These are phyloP conservation scores for Agaricus subrufescens DNA, from an alignment of 768 basidiomycete species.

Conservation along the genomic window DNA sequence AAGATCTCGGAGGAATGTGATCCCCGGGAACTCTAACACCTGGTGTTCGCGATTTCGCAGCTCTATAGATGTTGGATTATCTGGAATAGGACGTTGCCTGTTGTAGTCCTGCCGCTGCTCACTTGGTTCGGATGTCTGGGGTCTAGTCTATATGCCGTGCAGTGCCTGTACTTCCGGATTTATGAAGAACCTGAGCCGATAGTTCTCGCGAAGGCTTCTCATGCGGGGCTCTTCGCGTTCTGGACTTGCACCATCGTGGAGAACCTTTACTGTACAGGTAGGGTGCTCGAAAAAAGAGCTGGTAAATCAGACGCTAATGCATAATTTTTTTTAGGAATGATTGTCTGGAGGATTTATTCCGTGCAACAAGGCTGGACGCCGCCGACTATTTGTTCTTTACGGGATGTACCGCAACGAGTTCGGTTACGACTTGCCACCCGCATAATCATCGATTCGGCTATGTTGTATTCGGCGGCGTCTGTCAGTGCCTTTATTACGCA, in stretches of 20 bases:
- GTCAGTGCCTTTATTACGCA: constrained; percentile 12
- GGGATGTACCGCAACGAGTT: constrained; percentile 2
- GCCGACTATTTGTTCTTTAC: constrained; percentile 1
- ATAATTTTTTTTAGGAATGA: constrained; percentile 4
- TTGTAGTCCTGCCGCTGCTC: constrained; percentile 10
- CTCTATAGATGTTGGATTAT: constrained; percentile 18
- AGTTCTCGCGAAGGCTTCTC: background rate
- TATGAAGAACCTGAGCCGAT: background rate
- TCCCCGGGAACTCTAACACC: background rate
- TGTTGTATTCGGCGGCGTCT: constrained; percentile 13
- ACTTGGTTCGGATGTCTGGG: constrained; percentile 13
- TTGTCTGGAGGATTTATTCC: constrained; percentile 11
- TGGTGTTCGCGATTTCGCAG: background rate
- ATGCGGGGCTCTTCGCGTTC: constrained; percentile 2
- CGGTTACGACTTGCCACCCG: constrained; percentile 4
- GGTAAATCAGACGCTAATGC: background rate
- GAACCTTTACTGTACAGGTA: constrained; percentile 18
- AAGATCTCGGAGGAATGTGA: background rate
- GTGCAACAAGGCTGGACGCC: constrained; percentile 4
- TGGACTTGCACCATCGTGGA: constrained; percentile 16
- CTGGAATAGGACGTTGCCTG: constrained; percentile 9
- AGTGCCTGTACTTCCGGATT: background rate
- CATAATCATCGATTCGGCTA: constrained; percentile 16
- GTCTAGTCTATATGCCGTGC: constrained; percentile 2
- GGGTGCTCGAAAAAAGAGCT: background rate